phyloP scores from a whole-genome alignment of 2,329 filamentous ascomycete genomes.

The Emmonsiellopsis sp. region DNA sequence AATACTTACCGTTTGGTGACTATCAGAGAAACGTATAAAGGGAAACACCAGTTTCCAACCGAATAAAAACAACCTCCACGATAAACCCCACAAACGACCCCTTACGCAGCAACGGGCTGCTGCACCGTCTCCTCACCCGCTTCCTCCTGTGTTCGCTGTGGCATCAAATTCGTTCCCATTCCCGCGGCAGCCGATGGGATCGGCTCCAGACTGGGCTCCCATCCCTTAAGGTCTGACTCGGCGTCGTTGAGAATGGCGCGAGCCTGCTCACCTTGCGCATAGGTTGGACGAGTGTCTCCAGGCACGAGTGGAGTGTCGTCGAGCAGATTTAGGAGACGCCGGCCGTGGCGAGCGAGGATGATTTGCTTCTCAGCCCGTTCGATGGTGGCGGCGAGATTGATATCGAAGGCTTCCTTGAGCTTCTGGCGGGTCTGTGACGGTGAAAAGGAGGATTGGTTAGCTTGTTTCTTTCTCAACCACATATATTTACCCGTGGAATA shows the following conservation, averaged over 20 bases:
- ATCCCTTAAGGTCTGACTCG: constrained; percentile 75
- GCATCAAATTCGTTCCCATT: constrained; percentile 35
- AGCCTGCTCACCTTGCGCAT: constrained; percentile 57
- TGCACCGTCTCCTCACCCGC: constrained; percentile 7
- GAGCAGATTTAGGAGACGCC: constrained; percentile 71
- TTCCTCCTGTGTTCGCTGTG: constrained; percentile 9
- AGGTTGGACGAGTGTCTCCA: constrained; percentile 65
- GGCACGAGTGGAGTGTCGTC: constrained; percentile 87
- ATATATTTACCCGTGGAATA: neutral
- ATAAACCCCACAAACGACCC: neutral
- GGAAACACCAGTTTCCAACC: no score
- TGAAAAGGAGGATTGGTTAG: neutral
- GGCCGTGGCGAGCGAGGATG: constrained; percentile 83
- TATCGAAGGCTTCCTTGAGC: constrained; percentile 86
- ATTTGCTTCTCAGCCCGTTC: constrained; percentile 96
- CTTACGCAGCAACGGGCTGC: constrained; percentile 10
- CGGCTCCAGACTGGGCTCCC: constrained; percentile 52
- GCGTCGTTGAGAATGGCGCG: constrained; percentile 86
- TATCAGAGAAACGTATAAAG: no score
- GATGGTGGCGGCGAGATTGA: constrained; percentile 82
- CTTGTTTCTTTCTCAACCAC: neutral
- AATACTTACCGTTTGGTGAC: no score
- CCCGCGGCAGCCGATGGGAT: constrained; percentile 42
- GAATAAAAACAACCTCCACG: no score
- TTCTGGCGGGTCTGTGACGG: constrained; percentile 72